Evolutionary conservation across 1,139 yeast species (phyloP), one percentile per base, ranked within the genome.

Genomic region (Taphrina flavorubra): DNA sequence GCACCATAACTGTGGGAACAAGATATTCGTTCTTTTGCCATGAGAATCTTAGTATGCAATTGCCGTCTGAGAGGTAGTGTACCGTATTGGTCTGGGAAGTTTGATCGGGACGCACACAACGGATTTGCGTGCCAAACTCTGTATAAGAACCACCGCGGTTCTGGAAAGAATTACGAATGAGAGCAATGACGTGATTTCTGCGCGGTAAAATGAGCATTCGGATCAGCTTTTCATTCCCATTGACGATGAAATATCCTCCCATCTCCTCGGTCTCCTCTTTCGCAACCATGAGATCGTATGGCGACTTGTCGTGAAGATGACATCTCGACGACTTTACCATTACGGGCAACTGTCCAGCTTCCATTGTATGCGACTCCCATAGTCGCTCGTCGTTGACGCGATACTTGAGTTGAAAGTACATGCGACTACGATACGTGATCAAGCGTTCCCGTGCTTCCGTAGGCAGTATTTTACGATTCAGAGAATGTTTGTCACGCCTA

Each of bases 201-300:
- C 98, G 88, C 81, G 94, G 99, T 25, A 94, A 97, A 82, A 94
- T 92, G 79, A 95, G 86, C 98, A 94, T 91, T 81, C 99, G 90
- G 75, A 94, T 87, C 75, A 94, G 83, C 80, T 94, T 95, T 79
- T 94, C 99, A 74, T 92, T 92, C 82, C 99, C 99, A 77, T 94
- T 94, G 70, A 94, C 94, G 74, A 94, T 86, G 78, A 95, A 94
- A 79, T 94, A 94, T 46, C 99, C 99, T 72, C 99, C 99, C 72
- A 92, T 81, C 78, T 94, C 99, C 78, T 95, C 99, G 56, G 92
- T 85, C 79, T 95, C 99, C 80, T 94, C 99, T 77, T 88, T 88
- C 70, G 82, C 83, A 34, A 83, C 80, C 16, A 94, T 95, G 73
- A 95, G 82, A 74, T 92, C 90, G 51, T 85, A 83, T 20, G 99